Percentiles rank a stretch among this genome's conserved stretches.
These are phyloP conservation scores for Hypomontagnella submonticulosa DNA, from an alignment of 495 filamentous ascomycete species.

Conservation along the genomic window DNA sequence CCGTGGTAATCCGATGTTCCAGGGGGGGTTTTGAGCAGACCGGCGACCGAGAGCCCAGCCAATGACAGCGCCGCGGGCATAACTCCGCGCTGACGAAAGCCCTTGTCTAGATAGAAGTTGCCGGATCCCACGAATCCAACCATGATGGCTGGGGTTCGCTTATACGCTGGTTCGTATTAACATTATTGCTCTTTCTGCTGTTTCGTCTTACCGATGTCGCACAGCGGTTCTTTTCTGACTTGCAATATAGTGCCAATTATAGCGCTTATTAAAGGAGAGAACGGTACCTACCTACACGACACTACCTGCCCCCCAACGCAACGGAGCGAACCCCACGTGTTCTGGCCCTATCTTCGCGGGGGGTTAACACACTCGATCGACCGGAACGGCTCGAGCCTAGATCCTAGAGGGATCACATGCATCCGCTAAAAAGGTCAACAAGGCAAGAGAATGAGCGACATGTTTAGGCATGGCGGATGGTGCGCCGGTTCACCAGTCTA, in stretches of 20 bases:
- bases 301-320: too few species aligned
- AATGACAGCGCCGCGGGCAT: neutral
- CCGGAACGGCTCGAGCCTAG: conserved; percentile 1
- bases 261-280: too few species aligned
- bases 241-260: too few species aligned
- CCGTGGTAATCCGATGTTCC: neutral
- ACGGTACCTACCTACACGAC: too few species aligned
- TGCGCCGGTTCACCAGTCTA: conserved; percentile 1
- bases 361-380: conserved; percentile 23
- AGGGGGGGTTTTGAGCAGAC: neutral
- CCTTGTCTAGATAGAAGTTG: too few species aligned
- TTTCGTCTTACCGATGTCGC: too few species aligned
- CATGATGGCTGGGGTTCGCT: too few species aligned
- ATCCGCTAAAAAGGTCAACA: conserved; percentile 1
- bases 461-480: conserved; percentile 5
- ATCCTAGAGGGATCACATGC: conserved; percentile 7
- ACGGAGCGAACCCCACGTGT: conserved; percentile 11
- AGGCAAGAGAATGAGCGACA: conserved; percentile 1
- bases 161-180: too few species aligned
- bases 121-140: too few species aligned
- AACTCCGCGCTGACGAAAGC: neutral
- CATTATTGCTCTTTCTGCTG: too few species aligned
- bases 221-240: too few species aligned
- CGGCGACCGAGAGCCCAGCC: neutral
- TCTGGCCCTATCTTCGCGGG: conserved; percentile 2